Percentiles rank a stretch among this genome's conserved stretches.
Evolutionary conservation across 2,329 filamentous ascomycete genomes (phyloP).

Genomic region (Xylariaceae sp.): DNA sequence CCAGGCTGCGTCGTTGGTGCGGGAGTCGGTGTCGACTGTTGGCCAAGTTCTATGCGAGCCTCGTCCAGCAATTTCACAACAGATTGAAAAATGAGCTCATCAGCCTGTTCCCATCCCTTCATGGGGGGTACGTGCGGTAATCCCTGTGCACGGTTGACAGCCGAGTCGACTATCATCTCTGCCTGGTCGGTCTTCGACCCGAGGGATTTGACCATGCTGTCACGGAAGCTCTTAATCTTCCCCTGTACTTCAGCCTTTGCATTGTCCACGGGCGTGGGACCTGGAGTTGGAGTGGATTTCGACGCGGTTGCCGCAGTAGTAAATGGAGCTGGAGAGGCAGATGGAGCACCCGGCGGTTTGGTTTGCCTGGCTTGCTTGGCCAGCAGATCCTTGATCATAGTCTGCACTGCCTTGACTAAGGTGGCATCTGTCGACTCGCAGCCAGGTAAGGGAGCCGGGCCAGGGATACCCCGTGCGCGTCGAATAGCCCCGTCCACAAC

Average conservation of each 20-base stretch:
- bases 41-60: no score
- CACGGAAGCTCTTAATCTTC: constrained; percentile 21
- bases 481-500: constrained; percentile 24
- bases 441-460: constrained; percentile 16
- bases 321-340: constrained; percentile 18
- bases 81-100: constrained; percentile 23
- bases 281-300: constrained; percentile 18
- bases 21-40: constrained; percentile 17
- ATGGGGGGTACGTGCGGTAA: constrained; percentile 19
- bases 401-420: constrained; percentile 20
- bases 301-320: constrained; percentile 7
- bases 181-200: constrained; percentile 23
- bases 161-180: constrained; percentile 24
- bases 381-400: constrained; percentile 24
- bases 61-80: constrained; percentile 24
- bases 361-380: constrained; percentile 19
- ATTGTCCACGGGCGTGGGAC: constrained; percentile 16
- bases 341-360: constrained; percentile 11
- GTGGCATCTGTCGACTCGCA: constrained; percentile 22
- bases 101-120: constrained; percentile 24
- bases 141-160: constrained; percentile 25
- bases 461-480: constrained; percentile 20
- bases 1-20: no score
- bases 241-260: constrained; percentile 23
- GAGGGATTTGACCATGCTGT: constrained; percentile 23